These are phyloP conservation scores for Trametes gibbosa DNA, from an alignment of 768 basidiomycete genomes.

Conservation along the genomic window DNA sequence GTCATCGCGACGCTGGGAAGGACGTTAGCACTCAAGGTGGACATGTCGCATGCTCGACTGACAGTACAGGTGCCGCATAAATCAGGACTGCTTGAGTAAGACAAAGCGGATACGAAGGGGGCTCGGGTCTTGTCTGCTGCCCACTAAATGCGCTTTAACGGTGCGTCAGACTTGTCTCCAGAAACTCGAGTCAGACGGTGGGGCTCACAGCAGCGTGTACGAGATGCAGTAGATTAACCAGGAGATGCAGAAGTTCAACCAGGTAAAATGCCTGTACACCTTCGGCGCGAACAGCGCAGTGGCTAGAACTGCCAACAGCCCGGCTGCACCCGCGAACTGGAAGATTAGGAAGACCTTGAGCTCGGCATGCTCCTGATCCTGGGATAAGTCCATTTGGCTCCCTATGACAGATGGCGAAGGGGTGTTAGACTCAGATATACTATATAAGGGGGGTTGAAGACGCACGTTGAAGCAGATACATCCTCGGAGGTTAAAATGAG, in stretches of 20 bases:
- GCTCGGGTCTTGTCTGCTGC: slow-evolving; percentile 13
- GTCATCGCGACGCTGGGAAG: slow-evolving; percentile 15
- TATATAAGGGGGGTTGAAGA: background rate
- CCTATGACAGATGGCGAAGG: background rate
- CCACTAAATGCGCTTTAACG: slow-evolving; percentile 9
- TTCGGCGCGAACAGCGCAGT: slow-evolving; percentile 17
- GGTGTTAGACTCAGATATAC: background rate
- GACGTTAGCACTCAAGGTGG: background rate
- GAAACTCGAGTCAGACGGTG: background rate
- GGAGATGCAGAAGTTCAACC: slow-evolving; percentile 23
- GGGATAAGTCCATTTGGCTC: background rate
- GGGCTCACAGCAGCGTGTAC: slow-evolving; percentile 18
- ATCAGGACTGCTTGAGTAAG: slow-evolving; percentile 16
- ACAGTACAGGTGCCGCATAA: slow-evolving; percentile 20
- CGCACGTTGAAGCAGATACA: slow-evolving; percentile 1
- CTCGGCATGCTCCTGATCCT: slow-evolving; percentile 12
- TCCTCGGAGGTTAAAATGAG: background rate
- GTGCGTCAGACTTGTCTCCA: background rate
- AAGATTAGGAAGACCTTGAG: slow-evolving; percentile 15
- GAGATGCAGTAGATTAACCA: slow-evolving; percentile 20
- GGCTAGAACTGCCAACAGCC: slow-evolving; percentile 13
- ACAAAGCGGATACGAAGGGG: slow-evolving; percentile 14
- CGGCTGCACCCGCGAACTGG: slow-evolving; percentile 7
- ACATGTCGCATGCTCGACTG: background rate
- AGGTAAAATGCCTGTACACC: slow-evolving; percentile 18